Evolutionary conservation across 148 eudicot species (phyloP).

Genomic region (Euryodendron excelsum): DNA sequence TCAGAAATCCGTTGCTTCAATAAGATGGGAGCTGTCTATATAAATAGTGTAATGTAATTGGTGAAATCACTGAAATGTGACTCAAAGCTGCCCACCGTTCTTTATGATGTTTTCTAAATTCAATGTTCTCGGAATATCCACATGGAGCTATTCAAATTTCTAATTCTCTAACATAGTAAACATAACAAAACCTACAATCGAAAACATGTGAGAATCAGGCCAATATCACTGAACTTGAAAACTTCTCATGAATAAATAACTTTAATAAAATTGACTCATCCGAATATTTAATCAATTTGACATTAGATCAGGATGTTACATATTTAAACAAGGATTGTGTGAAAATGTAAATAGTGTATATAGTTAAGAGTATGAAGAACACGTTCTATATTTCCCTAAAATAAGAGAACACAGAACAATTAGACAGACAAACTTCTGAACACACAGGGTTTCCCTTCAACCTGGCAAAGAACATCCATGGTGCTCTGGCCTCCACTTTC

Average conservation of each 20-base stretch:
- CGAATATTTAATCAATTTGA: not conserved
- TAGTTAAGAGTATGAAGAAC: no score
- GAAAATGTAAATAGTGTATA: not conserved
- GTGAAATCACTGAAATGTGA: not conserved
- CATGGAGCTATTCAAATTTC: not conserved
- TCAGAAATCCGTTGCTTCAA: not conserved
- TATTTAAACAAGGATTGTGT: not conserved
- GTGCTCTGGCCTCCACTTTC: slow-evolving; percentile 70
- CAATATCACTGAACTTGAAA: no score
- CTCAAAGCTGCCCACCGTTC: not conserved
- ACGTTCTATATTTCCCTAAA: not conserved
- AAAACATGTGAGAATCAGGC: no score
- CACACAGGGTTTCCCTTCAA: slow-evolving; percentile 14
- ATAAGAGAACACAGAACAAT: not conserved
- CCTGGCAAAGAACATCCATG: slow-evolving; percentile 96
- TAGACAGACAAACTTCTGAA: not conserved
- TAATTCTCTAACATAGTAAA: not conserved
- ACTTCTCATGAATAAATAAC: not conserved
- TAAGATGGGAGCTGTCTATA: not conserved
- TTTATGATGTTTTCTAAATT: not conserved
- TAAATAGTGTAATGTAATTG: not conserved
- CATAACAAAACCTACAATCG: not conserved
- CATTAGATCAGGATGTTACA: not conserved
- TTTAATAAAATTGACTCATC: not conserved
- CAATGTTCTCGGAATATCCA: not conserved